Evolutionary conservation across 1,139 yeast genomes (phyloP).

Genomic region (Nakaseomyces glabratus): DNA sequence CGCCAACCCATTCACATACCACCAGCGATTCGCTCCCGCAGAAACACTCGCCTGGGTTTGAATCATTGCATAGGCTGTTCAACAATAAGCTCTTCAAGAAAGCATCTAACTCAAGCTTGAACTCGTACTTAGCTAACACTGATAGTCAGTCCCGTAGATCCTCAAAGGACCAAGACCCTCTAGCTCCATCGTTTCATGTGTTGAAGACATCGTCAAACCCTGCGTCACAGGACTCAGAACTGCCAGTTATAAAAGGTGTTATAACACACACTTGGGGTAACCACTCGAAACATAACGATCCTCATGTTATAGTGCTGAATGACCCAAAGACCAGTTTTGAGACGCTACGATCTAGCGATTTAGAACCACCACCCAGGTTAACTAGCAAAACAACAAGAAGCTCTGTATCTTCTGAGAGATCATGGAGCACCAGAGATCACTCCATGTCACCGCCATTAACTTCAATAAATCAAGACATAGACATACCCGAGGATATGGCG

Average conservation of each 20-base stretch:
- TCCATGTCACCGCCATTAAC: constrained; percentile 2
- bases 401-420: constrained; percentile 3
- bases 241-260: constrained; percentile 34
- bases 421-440: constrained; percentile 1
- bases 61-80: constrained; percentile 26
- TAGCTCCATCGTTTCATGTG: constrained; percentile 9
- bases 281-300: constrained; percentile 14
- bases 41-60: constrained; percentile 25
- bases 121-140: constrained; percentile 8
- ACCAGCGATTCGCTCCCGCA: constrained; percentile 9
- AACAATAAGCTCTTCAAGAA: constrained; percentile 26
- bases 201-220: constrained; percentile 6
- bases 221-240: constrained; percentile 8
- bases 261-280: constrained; percentile 36
- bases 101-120: constrained; percentile 14
- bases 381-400: constrained; percentile 6
- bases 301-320: constrained; percentile 24
- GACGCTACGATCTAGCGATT: constrained; percentile 6
- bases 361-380: constrained; percentile 2
- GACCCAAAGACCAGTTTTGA: constrained; percentile 11
- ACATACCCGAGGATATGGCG: constrained; percentile 5
- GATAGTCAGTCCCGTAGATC: constrained; percentile 1
- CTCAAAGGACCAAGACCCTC: constrained; percentile 10
- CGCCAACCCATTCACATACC: constrained; percentile 14
- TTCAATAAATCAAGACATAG: neutral